These are phyloP conservation scores for Aureobasidium sp. DNA, from an alignment of 2,329 filamentous ascomycete genomes.

Conservation along the genomic window DNA sequence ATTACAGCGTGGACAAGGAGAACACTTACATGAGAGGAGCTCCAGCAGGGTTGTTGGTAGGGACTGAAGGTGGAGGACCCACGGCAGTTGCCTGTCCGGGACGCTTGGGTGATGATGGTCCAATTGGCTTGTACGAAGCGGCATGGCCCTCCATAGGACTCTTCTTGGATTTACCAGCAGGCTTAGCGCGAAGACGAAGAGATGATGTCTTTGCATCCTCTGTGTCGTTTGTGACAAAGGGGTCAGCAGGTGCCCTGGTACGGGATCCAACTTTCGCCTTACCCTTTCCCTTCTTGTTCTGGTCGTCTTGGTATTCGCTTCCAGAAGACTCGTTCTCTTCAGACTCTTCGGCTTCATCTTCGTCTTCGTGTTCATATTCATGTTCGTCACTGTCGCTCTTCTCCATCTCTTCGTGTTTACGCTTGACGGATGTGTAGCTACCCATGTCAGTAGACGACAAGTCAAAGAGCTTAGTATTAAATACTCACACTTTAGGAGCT, in stretches of 20 bases:
- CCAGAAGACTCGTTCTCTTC: background rate
- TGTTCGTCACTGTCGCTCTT: background rate
- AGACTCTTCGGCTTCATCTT: background rate
- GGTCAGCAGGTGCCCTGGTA: background rate
- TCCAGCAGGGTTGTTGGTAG: background rate
- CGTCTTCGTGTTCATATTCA: background rate
- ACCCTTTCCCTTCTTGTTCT: background rate
- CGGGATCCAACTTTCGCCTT: background rate
- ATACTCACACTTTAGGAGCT: background rate
- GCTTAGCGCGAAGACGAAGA: conserved; percentile 1
- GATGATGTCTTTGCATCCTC: background rate
- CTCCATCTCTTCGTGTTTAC: background rate
- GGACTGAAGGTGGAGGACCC: background rate
- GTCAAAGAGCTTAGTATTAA: background rate
- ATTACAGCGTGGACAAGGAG: background rate
- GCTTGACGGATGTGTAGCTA: background rate
- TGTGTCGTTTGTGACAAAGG: background rate
- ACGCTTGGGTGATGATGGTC: background rate
- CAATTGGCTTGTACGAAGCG: background rate
- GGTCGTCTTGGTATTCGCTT: background rate
- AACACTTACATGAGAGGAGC: background rate
- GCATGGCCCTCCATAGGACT: background rate
- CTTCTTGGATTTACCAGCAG: background rate
- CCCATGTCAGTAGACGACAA: background rate
- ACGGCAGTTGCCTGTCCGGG: background rate